Conservation (phyloP, 805 yeast species). For the Starmerella stellata region DNA sequence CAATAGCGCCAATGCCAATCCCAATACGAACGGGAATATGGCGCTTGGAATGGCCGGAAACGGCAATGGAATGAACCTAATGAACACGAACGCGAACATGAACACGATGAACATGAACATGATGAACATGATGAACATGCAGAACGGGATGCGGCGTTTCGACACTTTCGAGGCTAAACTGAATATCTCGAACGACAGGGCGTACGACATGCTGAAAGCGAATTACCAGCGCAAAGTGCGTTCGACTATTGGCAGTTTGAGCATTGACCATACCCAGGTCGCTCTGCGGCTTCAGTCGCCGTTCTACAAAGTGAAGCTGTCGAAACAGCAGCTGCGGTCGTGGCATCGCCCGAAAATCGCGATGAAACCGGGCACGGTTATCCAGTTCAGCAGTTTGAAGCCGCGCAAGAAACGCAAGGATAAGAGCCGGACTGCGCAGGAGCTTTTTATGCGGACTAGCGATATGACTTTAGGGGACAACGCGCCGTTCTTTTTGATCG, state of each 20-base stretch:
- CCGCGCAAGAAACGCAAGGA: conserved; percentile 75
- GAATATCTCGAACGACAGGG: conserved; percentile 74
- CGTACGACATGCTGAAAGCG: conserved; percentile 62
- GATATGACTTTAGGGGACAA: conserved; percentile 76
- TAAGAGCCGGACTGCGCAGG: conserved; percentile 61
- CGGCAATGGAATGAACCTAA: neutral
- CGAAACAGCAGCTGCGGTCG: conserved; percentile 48
- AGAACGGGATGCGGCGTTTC: conserved; percentile 37
- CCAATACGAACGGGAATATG: no score
- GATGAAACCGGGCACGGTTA: conserved; percentile 58
- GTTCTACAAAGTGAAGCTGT: conserved; percentile 60
- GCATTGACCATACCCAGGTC: conserved; percentile 79
- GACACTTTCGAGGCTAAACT: conserved; percentile 42
- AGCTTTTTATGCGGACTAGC: conserved; percentile 47
- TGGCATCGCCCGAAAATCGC: conserved; percentile 66
- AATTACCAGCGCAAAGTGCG: conserved; percentile 84
- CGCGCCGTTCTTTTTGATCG: conserved; percentile 58
- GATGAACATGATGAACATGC: no score
- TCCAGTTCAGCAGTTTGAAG: conserved; percentile 60
- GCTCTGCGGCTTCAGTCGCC: conserved; percentile 80
- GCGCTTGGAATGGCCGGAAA: conserved; percentile 5
- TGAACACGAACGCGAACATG: neutral
- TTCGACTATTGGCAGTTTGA: conserved; percentile 76
- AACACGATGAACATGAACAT: neutral
- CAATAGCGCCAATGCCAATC: no score